These are phyloP conservation scores for Geotrichum histeridarum DNA, from an alignment of 1,139 yeast species.

Conservation along the genomic window DNA sequence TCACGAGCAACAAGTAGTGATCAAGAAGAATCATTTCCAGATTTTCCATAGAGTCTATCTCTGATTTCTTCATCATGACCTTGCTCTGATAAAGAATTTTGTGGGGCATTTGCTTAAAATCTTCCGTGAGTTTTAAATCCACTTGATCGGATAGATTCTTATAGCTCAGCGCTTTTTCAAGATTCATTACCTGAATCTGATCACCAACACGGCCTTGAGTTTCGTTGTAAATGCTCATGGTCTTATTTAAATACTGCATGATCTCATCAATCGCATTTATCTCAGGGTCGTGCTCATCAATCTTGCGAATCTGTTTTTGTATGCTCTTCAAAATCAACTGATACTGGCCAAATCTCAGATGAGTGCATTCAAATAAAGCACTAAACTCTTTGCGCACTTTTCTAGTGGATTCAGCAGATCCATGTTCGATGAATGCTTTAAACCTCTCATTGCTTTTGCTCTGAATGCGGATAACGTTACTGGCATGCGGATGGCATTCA, in stretches of 20 bases:
- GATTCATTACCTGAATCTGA: constrained; percentile 3
- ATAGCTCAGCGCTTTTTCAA: constrained; percentile 8
- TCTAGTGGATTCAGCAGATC: neutral
- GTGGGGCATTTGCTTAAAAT: neutral
- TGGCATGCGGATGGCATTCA: constrained; percentile 10
- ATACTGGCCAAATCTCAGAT: constrained; percentile 17
- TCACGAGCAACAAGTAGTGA: constrained; percentile 55
- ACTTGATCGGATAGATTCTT: constrained; percentile 10
- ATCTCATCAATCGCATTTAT: constrained; percentile 8
- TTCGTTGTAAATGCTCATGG: constrained; percentile 12
- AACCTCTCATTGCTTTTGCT: constrained; percentile 9
- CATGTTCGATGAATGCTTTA: constrained; percentile 5
- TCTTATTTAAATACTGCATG: neutral
- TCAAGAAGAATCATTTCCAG: constrained; percentile 54
- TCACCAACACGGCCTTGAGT: constrained; percentile 9
- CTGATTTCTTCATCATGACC: constrained; percentile 10
- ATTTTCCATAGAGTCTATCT: constrained; percentile 4
- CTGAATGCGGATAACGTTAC: constrained; percentile 1
- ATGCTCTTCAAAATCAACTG: constrained; percentile 1
- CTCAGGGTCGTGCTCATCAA: constrained; percentile 3
- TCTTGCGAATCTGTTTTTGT: neutral
- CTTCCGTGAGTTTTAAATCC: neutral
- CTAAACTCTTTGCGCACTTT: constrained; percentile 11
- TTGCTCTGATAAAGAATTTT: constrained; percentile 12
- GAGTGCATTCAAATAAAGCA: constrained; percentile 13